These are phyloP conservation scores for Fagus sylvatica DNA, from an alignment of 306 rosid species.

Conservation along the genomic window DNA sequence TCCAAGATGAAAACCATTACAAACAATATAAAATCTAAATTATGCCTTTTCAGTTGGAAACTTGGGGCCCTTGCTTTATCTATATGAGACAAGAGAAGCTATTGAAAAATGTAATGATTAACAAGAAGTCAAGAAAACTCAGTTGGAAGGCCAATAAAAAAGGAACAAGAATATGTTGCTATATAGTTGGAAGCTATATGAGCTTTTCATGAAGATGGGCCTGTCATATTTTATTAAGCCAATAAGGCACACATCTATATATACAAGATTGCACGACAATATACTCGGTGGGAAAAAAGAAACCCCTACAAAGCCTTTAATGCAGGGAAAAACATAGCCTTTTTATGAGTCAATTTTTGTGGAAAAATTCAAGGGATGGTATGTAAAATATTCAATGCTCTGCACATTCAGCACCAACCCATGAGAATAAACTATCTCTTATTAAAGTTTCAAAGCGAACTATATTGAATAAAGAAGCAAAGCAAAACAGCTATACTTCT, in stretches of 20 bases:
- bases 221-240: no score
- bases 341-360: no score
- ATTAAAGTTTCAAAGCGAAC: neutral
- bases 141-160: neutral
- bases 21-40: neutral
- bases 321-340: no score
- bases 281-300: no score
- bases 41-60: neutral
- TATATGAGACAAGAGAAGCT: neutral
- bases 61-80: neutral
- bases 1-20: conserved; percentile 37
- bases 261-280: no score
- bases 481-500: neutral
- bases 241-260: no score
- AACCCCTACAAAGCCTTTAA: no score
- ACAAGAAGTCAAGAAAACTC: neutral
- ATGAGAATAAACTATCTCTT: neutral
- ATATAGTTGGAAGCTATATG: neutral
- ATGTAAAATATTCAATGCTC: conserved; percentile 28
- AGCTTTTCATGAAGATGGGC: no score
- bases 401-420: conserved; percentile 23
- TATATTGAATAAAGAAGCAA: neutral
- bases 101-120: neutral
- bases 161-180: neutral
- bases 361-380: neutral